Base-by-base conservation (phyloP, 1,284 basidiomycete species). In the Quambalaria eucalypti region DNA sequence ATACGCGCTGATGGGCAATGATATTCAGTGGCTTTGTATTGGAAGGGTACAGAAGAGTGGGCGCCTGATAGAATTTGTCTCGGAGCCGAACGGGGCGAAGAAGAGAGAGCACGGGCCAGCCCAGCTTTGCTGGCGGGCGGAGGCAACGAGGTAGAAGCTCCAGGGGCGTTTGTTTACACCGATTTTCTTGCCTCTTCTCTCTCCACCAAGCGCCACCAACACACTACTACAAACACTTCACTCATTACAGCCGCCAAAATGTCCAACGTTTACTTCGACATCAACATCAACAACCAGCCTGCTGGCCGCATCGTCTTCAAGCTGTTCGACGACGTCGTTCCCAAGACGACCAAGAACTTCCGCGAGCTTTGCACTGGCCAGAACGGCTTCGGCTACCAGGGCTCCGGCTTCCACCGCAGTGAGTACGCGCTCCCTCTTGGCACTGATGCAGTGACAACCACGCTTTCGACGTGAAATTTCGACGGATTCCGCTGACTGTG, bases 381-480 rank as follows among this genome's bases (percentile, higher is more conserved):
- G 69, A 85, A 83, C 66, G 88, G 87, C 77, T 83, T 80, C 61
- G 84, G 85, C 16, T 87, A 85, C 80, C 81, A 85, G 78, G 84
- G 84, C 54, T 83, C 82, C 52, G 79, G 78, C 59, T 86, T 86
- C 81, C 84, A 64, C 65, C 64, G 69, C 9, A 38, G 60, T n/a
- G n/a, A n/a, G 10, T 64, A 69, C 65, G 14, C 5, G 4, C 16
- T 14, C 16, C 3, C 36, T 39, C 5, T 5, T 19, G 16, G 4
- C 14, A 14, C 36, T 39, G 5, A 3, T 14, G 16, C 8, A 33
- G n/a, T 10, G 48, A 26, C 28, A 4, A 12, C 23, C n/a, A 29
- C n/a, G 16, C 2, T 29, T 29, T 16, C 19, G 9, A 28, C 14
- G 14, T 16, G 9, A 8, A 1, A 1, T 19, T 6, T 29, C 1